phyloP scores from a whole-genome alignment of 2,329 filamentous ascomycete genomes.

The Colletotrichum lupini region DNA sequence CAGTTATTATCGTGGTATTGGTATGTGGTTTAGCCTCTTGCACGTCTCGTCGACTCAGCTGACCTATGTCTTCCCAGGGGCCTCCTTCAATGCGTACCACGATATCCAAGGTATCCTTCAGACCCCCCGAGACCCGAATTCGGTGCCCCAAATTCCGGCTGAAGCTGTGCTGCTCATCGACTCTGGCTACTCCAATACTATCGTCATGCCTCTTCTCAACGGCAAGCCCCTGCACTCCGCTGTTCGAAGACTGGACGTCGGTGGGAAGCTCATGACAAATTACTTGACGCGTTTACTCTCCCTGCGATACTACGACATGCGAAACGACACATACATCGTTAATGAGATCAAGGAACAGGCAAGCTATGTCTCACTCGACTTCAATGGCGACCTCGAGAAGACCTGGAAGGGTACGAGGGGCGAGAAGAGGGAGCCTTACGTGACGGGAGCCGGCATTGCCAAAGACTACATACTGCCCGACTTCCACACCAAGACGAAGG shows the following conservation, averaged over 20 bases:
- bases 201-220: slow-evolving; percentile 84
- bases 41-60: not conserved
- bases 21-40: slow-evolving; percentile 50
- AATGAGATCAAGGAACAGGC: slow-evolving; percentile 95
- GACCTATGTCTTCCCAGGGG: slow-evolving; percentile 58
- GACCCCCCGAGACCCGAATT: slow-evolving; percentile 61
- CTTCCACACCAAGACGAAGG: slow-evolving; percentile 69
- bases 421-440: slow-evolving; percentile 61
- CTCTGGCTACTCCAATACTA: slow-evolving; percentile 93
- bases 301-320: slow-evolving; percentile 92
- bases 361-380: slow-evolving; percentile 85
- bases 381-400: slow-evolving; percentile 80
- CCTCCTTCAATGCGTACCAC: slow-evolving; percentile 84
- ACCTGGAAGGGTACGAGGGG: slow-evolving; percentile 83
- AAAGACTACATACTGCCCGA: slow-evolving; percentile 95
- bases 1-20: slow-evolving; percentile 82
- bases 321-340: slow-evolving; percentile 91
- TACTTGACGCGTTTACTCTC: slow-evolving; percentile 91
- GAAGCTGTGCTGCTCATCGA: slow-evolving; percentile 92
- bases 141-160: slow-evolving; percentile 63
- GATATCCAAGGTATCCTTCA: slow-evolving; percentile 78
- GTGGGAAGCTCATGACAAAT: slow-evolving; percentile 93
- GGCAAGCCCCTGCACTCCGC: slow-evolving; percentile 84
- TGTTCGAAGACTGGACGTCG: slow-evolving; percentile 86
- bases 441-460: slow-evolving; percentile 71